Conservation (phyloP, 768 basidiomycete species). For the Tricholoma hemisulphureum region DNA sequence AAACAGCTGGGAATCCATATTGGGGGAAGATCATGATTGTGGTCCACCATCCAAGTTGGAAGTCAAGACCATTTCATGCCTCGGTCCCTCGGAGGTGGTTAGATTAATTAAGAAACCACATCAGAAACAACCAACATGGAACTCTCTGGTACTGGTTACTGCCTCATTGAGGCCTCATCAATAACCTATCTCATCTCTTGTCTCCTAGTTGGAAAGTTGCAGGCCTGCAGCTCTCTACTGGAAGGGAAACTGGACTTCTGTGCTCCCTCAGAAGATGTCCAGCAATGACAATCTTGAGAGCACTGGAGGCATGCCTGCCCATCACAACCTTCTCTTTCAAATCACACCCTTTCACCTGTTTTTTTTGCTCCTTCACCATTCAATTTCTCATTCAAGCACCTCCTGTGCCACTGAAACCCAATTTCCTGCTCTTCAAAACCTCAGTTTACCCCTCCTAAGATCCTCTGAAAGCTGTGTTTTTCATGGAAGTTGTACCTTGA, state of each 20-base stretch:
- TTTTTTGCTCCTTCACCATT: background rate
- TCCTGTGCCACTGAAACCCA: background rate
- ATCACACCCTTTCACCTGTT: background rate
- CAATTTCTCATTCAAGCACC: background rate
- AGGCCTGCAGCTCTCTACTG: background rate
- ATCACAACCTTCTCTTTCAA: background rate
- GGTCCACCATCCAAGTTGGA: no score
- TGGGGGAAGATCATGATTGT: no score
- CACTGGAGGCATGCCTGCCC: background rate
- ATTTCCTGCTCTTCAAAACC: constrained; percentile 1
- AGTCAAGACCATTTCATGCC: background rate
- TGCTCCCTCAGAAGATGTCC: background rate
- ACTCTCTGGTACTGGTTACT: background rate
- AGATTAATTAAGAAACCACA: background rate
- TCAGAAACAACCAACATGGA: background rate
- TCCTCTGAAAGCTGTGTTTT: no score
- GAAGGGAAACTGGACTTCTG: background rate
- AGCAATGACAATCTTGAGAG: background rate
- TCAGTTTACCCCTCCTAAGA: background rate
- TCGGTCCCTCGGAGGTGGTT: background rate
- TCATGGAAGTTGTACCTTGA: no score
- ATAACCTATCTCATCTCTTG: background rate
- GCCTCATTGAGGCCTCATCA: background rate
- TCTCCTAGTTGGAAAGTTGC: background rate
- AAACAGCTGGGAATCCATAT: background rate